phyloP scores from a whole-genome alignment of 306 rosid genomes.

The Sechiopsis laciniata region DNA sequence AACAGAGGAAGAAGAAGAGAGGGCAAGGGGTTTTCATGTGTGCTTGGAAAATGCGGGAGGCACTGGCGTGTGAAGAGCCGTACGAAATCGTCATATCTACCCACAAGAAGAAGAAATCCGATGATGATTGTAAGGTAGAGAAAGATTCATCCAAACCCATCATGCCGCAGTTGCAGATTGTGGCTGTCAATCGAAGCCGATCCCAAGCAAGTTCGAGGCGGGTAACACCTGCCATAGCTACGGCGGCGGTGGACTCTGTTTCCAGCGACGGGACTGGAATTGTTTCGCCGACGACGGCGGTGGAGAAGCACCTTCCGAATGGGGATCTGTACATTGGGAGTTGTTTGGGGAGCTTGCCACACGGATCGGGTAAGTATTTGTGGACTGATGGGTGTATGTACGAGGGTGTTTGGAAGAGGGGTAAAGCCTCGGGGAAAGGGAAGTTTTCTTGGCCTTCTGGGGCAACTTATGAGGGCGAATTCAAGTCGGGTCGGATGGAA shows the following conservation, averaged over 20 bases:
- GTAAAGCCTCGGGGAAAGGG: constrained; percentile 86
- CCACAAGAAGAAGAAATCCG: constrained; percentile 47
- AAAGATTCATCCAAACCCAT: constrained; percentile 1
- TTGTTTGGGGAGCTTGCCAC: constrained; percentile 54
- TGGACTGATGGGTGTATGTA: constrained; percentile 96
- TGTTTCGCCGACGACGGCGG: neutral
- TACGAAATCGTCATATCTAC: constrained; percentile 26
- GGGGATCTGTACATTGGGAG: constrained; percentile 86
- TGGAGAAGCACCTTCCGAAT: constrained; percentile 49
- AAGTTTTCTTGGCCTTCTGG: constrained; percentile 95
- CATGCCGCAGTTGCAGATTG: constrained; percentile 24
- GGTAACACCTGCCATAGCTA: constrained; percentile 38
- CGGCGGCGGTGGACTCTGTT: neutral
- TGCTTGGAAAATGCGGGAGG: constrained; percentile 61
- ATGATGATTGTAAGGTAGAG: constrained; percentile 26
- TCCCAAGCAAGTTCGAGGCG: constrained; percentile 58
- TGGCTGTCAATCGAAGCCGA: constrained; percentile 36
- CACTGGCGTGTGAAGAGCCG: constrained; percentile 33
- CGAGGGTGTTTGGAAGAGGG: constrained; percentile 84
- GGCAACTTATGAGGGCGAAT: constrained; percentile 78
- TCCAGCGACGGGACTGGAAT: neutral
- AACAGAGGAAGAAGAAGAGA: neutral
- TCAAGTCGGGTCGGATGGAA: constrained; percentile 88
- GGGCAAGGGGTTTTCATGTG: neutral
- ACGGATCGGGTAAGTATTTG: constrained; percentile 83